Evolutionary conservation across 495 filamentous ascomycete genomes (phyloP), one percentile per base, ranked within the genome.

Genomic region (Penicillium atrosanguineum): DNA sequence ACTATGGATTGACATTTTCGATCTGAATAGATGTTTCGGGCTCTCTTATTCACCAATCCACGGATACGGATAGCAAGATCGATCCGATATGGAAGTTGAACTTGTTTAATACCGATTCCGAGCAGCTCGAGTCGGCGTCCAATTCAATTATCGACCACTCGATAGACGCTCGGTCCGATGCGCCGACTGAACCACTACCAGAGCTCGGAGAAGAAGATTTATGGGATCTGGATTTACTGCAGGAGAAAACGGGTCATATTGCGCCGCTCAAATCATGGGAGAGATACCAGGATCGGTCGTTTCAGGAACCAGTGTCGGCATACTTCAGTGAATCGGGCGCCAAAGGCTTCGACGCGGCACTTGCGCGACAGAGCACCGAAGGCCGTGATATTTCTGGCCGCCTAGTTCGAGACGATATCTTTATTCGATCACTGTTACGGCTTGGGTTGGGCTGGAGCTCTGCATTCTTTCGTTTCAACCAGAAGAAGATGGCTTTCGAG

Each of bases 381-480:
- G 56, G 46, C 5, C 36, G 48, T 0, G 46, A 49, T n/a, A 49
- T 48, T 7, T n/a, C 57, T 2, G 57, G 51, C 14, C 60, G 62
- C 9, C 26, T 72, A 23, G 66, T 67, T n/a, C 67, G 61, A 28
- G 59, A 76, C 16, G 71, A 76, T 39, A 54, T 78, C 2, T 84
- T 89, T 57, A 64, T 86, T 31, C 64, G 81, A 43, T 86, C 83
- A 20, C 69, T 96, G 18, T 67, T 89, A 34, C 80, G 83, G 45
- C 78, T 96, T 9, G 88, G 86, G 0, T 75, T 97, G 3, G 94
- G 94, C 6, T 81, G 90, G 69, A 86, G 83, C 45, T 96, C 93
- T 0, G 68, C 87, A 9, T 80, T 96, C 44, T 97, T 95, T 67
- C 65, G 65, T 1, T 96, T 85, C 74, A 76, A 90, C 49, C 62